Percentiles rank a stretch among this genome's conserved stretches.
Conservation (phyloP, 2,329 filamentous ascomycete species). For the Phaeosphaeriaceae sp. region DNA sequence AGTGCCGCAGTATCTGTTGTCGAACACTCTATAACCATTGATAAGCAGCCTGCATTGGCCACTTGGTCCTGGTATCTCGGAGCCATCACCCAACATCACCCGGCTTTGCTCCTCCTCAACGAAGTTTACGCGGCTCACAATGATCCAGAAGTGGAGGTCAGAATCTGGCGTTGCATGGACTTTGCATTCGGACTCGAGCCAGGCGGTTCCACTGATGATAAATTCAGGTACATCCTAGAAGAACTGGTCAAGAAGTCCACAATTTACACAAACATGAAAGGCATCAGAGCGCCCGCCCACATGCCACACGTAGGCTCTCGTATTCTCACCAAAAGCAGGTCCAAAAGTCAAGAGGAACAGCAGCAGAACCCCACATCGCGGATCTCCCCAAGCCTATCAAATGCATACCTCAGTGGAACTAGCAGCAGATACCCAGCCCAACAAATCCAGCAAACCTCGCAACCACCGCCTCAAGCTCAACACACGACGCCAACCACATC, state of each 20-base stretch:
- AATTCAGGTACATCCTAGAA: slow-evolving; percentile 67
- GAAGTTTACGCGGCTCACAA: slow-evolving; percentile 70
- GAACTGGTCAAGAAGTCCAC: slow-evolving; percentile 70
- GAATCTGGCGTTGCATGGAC: slow-evolving; percentile 76
- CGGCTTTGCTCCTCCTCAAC: slow-evolving; percentile 71
- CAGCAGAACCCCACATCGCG: slow-evolving; percentile 9
- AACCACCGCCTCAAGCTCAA: slow-evolving; percentile 4
- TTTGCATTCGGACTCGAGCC: slow-evolving; percentile 73
- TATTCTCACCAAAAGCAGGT: slow-evolving; percentile 39
- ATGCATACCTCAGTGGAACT: not conserved
- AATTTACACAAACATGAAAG: slow-evolving; percentile 67
- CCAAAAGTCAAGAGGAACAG: slow-evolving; percentile 13
- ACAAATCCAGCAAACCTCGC: slow-evolving; percentile 12
- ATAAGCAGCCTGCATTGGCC: slow-evolving; percentile 60
- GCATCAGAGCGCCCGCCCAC: slow-evolving; percentile 61
- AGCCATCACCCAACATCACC: slow-evolving; percentile 76
- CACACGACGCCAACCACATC: not conserved
- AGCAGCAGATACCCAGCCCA: slow-evolving; percentile 1
- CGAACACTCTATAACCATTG: slow-evolving; percentile 64
- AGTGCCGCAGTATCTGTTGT: slow-evolving; percentile 64
- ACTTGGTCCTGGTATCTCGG: slow-evolving; percentile 75
- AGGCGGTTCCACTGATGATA: slow-evolving; percentile 61
- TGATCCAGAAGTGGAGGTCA: slow-evolving; percentile 64
- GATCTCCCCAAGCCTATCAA: not conserved
- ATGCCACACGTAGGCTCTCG: slow-evolving; percentile 45